phyloP scores from a whole-genome alignment of 768 basidiomycete genomes.

The Kwoniella europaea region DNA sequence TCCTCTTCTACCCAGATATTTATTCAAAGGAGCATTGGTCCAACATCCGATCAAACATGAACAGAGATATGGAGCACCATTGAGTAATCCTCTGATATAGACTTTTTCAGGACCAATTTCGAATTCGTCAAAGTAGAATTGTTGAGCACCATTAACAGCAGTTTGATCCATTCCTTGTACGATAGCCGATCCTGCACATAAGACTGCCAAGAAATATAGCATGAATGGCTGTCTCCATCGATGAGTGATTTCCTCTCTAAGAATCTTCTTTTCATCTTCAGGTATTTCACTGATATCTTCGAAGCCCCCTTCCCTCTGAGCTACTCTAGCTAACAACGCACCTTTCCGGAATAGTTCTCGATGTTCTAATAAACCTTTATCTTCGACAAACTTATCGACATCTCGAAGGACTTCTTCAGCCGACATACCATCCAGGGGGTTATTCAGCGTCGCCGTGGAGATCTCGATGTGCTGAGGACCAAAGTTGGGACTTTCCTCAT shows the following conservation, averaged over 20 bases:
- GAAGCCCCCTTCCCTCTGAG: slow-evolving; percentile 3
- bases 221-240: slow-evolving; percentile 21
- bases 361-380: slow-evolving; percentile 13
- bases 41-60: slow-evolving; percentile 24
- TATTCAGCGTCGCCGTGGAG: slow-evolving; percentile 12
- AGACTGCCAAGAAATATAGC: slow-evolving; percentile 14
- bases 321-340: slow-evolving; percentile 16
- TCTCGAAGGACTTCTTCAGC: slow-evolving; percentile 16
- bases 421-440: slow-evolving; percentile 17
- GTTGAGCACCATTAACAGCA: slow-evolving; percentile 24
- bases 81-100: slow-evolving; percentile 18
- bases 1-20: slow-evolving; percentile 64
- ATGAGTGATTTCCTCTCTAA: slow-evolving; percentile 18
- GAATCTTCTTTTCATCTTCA: slow-evolving; percentile 12
- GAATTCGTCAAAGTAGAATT: slow-evolving; percentile 24
- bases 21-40: slow-evolving; percentile 67
- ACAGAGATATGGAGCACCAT: slow-evolving; percentile 23
- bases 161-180: slow-evolving; percentile 28
- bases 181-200: slow-evolving; percentile 14
- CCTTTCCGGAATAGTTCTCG: slow-evolving; percentile 9
- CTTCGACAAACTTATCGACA: slow-evolving; percentile 10
- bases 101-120: slow-evolving; percentile 14
- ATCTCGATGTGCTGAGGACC: slow-evolving; percentile 8
- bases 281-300: slow-evolving; percentile 15
- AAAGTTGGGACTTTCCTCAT: slow-evolving; percentile 14